Conservation (phyloP, 108 stramenopile genomes). For the Stephanodiscus triporus region DNA sequence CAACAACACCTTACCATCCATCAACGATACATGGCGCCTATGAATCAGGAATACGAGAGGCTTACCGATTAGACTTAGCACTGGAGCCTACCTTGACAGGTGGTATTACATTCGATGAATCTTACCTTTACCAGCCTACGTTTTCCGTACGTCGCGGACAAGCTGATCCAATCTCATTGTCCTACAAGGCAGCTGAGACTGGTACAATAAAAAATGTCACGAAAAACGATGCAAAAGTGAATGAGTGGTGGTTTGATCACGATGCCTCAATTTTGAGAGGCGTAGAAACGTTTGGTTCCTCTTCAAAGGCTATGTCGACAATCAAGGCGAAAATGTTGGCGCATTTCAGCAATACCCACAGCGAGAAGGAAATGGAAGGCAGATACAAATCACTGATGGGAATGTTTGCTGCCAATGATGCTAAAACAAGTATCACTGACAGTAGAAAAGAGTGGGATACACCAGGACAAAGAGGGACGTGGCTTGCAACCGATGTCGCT, state of each 20-base stretch:
- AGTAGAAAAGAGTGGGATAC: slow-evolving; percentile 8
- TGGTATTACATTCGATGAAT: slow-evolving; percentile 59
- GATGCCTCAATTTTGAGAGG: slow-evolving; percentile 45
- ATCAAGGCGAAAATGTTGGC: slow-evolving; percentile 43
- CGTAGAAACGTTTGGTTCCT: slow-evolving; percentile 35
- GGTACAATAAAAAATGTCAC: background rate
- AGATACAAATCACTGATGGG: slow-evolving; percentile 35
- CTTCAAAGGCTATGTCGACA: slow-evolving; percentile 13
- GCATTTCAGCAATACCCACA: background rate
- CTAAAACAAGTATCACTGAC: background rate
- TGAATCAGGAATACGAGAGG: slow-evolving; percentile 91
- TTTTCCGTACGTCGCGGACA: slow-evolving; percentile 45
- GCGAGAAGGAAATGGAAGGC: slow-evolving; percentile 17
- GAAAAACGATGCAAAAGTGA: background rate
- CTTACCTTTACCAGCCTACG: slow-evolving; percentile 68
- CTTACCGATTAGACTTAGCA: slow-evolving; percentile 78
- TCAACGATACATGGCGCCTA: slow-evolving; percentile 93
- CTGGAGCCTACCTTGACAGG: slow-evolving; percentile 56
- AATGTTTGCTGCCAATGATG: slow-evolving; percentile 11
- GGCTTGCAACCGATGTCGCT: slow-evolving; percentile 25
- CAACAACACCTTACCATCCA: slow-evolving; percentile 90
- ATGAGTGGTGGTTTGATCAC: slow-evolving; percentile 22
- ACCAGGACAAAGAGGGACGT: slow-evolving; percentile 15
- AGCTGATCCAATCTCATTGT: background rate
- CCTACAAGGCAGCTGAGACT: background rate